A percentile compares a stretch with the other conserved stretches of the same genome.
Evolutionary conservation across 768 basidiomycete genomes (phyloP).

Genomic region (Suillus ampliporus): DNA sequence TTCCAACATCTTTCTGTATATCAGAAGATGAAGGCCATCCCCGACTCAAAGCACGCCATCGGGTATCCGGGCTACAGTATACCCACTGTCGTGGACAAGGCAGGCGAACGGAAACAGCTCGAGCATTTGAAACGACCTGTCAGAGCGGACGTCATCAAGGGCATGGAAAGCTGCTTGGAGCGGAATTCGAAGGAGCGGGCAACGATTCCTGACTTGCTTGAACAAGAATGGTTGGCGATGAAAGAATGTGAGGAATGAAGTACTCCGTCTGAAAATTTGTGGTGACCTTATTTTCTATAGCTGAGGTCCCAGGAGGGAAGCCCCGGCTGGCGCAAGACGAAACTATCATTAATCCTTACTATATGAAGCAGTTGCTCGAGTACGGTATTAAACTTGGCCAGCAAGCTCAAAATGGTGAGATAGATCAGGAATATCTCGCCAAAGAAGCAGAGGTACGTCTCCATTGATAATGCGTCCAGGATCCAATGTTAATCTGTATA

Average conservation of each 20-base stretch:
- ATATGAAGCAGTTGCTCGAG: conserved; percentile 75
- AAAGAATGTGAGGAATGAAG: conserved; percentile 38
- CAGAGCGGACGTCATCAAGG: conserved; percentile 73
- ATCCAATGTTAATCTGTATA: conserved; percentile 10
- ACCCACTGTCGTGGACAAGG: conserved; percentile 48
- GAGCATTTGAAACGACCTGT: conserved; percentile 78
- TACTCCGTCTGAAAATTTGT: neutral
- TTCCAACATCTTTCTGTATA: conserved; percentile 85
- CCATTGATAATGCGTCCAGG: neutral
- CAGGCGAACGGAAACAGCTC: conserved; percentile 51
- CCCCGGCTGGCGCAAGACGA: conserved; percentile 53
- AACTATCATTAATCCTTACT: conserved; percentile 78
- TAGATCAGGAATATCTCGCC: conserved; percentile 52
- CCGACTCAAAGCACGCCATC: conserved; percentile 75
- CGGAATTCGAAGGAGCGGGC: conserved; percentile 83
- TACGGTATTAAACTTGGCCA: conserved; percentile 72
- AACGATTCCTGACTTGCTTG: conserved; percentile 86
- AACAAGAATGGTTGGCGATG: conserved; percentile 79
- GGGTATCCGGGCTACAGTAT: conserved; percentile 76
- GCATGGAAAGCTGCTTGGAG: conserved; percentile 81
- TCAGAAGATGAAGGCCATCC: conserved; percentile 95
- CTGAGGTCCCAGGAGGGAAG: conserved; percentile 36
- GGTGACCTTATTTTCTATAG: conserved; percentile 18
- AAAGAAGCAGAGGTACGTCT: conserved; percentile 62
- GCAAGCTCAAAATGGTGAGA: conserved; percentile 42